phyloP scores from a whole-genome alignment of 192 early-diverging fungal genomes.

The Paraglomus occultum region DNA sequence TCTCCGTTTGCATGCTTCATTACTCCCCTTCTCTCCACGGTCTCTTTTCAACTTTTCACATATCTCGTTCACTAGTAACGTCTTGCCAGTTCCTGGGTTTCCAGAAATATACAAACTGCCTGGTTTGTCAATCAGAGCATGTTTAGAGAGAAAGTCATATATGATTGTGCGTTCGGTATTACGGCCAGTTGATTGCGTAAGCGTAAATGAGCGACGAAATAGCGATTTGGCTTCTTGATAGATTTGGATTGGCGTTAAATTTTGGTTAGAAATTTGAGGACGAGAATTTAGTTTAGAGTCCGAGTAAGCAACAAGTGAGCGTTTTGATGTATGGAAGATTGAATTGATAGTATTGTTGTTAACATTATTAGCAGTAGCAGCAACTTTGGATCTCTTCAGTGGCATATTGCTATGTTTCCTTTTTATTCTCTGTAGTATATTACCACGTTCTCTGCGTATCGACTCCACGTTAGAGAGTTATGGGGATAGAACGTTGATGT shows the following conservation, averaged over 20 bases:
- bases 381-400: too few species aligned
- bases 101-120: conserved; percentile 87
- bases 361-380: too few species aligned
- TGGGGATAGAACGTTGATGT: too few species aligned
- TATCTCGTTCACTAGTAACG: conserved; percentile 72
- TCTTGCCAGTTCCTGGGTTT: conserved; percentile 94
- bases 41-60: conserved; percentile 40
- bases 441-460: too few species aligned
- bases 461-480: too few species aligned
- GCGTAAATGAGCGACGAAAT: conserved; percentile 60
- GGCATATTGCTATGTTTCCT: too few species aligned
- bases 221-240: conserved; percentile 61
- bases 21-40: conserved; percentile 35
- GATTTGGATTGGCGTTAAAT: conserved; percentile 5
- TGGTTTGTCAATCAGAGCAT: conserved; percentile 48
- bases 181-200: conserved; percentile 65
- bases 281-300: too few species aligned
- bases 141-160: conserved; percentile 48
- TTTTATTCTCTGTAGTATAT: too few species aligned
- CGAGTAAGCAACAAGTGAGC: too few species aligned
- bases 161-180: conserved; percentile 53
- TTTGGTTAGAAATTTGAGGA: too few species aligned
- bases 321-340: too few species aligned
- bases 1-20: conserved; percentile 19
- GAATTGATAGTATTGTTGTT: too few species aligned